These are phyloP conservation scores for Triticum turgidum DNA, from an alignment of 176 grass and related monocot species.

Conservation along the genomic window DNA sequence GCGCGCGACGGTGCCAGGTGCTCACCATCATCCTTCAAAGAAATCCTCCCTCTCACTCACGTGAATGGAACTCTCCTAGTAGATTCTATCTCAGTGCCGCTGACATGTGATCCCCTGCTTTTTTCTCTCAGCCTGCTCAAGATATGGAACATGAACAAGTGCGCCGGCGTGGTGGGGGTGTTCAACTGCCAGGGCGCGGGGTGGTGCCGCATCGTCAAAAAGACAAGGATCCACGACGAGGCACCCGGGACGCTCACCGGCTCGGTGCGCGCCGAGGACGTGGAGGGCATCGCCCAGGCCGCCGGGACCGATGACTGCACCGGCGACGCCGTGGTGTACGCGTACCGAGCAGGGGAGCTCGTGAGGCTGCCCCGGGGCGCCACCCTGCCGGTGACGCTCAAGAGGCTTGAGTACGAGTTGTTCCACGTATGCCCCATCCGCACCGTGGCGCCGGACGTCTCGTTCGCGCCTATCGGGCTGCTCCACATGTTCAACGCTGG, in stretches of 20 bases:
- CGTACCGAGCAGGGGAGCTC: slow-evolving; percentile 46
- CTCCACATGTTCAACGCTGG: slow-evolving; percentile 89
- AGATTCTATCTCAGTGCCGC: background rate
- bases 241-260: slow-evolving; percentile 59
- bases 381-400: slow-evolving; percentile 65
- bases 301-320: slow-evolving; percentile 21
- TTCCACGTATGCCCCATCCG: slow-evolving; percentile 74
- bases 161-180: slow-evolving; percentile 65
- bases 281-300: slow-evolving; percentile 45
- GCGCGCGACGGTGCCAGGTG: slow-evolving; percentile 65
- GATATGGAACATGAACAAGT: slow-evolving; percentile 83
- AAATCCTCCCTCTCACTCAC: background rate
- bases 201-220: slow-evolving; percentile 65
- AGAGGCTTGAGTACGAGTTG: slow-evolving; percentile 71
- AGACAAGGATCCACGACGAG: slow-evolving; percentile 64
- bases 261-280: slow-evolving; percentile 44
- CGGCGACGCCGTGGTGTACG: slow-evolving; percentile 53
- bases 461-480: slow-evolving; percentile 60
- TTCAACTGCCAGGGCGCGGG: slow-evolving; percentile 96
- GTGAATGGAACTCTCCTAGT: background rate
- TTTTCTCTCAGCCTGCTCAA: slow-evolving; percentile 59
- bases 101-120: background rate
- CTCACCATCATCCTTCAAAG: background rate
- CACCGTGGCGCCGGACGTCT: slow-evolving; percentile 1
- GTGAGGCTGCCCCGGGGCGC: slow-evolving; percentile 55